Evolutionary conservation across 495 filamentous ascomycete genomes (phyloP).

Genomic region (Aspergillus olivimuriae): DNA sequence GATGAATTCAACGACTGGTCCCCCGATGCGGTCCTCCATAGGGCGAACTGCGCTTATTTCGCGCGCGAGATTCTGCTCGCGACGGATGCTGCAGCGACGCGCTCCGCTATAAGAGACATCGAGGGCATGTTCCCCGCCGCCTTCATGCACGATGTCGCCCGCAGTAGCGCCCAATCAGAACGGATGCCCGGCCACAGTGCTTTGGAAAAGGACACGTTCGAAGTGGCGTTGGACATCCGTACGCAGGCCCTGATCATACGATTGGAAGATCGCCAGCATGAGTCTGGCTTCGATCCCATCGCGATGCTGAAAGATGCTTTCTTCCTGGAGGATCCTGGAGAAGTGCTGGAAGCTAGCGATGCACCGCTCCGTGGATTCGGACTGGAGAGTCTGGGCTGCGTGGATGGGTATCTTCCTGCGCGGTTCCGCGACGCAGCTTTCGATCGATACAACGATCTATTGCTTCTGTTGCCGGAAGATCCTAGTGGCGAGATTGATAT

Average conservation of each 20-base stretch:
- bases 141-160: constrained; percentile 22
- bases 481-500: constrained; percentile 19
- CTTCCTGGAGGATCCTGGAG: constrained; percentile 16
- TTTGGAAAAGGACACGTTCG: constrained; percentile 23
- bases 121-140: constrained; percentile 28
- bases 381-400: constrained; percentile 19
- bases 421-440: constrained; percentile 22
- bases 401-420: constrained; percentile 28
- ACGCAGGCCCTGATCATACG: constrained; percentile 31
- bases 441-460: constrained; percentile 29
- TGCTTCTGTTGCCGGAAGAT: constrained; percentile 16
- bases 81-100: constrained; percentile 9
- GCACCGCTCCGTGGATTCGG: constrained; percentile 29
- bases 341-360: constrained; percentile 8
- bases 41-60: constrained; percentile 36
- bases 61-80: constrained; percentile 27
- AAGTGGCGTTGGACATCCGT: constrained; percentile 35
- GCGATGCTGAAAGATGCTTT: constrained; percentile 23
- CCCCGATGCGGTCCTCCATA: constrained; percentile 23
- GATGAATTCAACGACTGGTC: constrained; percentile 15
- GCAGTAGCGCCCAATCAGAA: not conserved
- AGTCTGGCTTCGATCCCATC: constrained; percentile 21
- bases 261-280: constrained; percentile 22
- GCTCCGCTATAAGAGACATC: constrained; percentile 20
- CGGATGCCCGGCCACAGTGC: constrained; percentile 20